phyloP scores from a whole-genome alignment of 208 protist genomes.

The Naegleria fowleri region DNA sequence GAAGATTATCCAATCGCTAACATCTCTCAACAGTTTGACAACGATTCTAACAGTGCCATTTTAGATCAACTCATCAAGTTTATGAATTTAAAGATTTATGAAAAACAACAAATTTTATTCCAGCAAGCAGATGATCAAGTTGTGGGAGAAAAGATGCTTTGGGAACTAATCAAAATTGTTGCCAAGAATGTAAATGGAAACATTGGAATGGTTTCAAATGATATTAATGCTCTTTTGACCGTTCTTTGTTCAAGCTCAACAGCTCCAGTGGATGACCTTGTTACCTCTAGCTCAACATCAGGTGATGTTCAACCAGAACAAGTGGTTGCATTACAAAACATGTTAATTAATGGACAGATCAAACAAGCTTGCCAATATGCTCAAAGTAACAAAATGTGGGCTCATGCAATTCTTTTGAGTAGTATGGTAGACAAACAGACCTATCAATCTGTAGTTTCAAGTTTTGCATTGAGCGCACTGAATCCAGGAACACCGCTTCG shows the following conservation, averaged over 20 bases:
- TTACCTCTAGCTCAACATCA: neutral
- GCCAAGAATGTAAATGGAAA: neutral
- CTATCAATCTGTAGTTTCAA: neutral
- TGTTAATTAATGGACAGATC: neutral
- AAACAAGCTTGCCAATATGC: neutral
- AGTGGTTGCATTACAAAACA: neutral
- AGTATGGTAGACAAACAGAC: conserved; percentile 14
- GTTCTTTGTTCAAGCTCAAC: neutral
- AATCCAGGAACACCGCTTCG: neutral
- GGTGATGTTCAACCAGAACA: neutral
- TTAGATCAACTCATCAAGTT: neutral
- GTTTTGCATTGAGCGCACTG: neutral
- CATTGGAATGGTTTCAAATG: neutral
- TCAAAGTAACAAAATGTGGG: neutral
- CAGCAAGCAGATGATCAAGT: neutral
- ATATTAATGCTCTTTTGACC: neutral
- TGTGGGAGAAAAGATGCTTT: neutral
- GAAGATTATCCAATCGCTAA: neutral
- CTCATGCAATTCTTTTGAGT: neutral
- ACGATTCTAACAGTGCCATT: neutral
- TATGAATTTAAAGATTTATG: neutral
- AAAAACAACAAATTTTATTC: neutral
- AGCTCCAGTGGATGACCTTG: neutral
- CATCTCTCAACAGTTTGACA: neutral
- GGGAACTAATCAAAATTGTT: neutral